Evolutionary conservation across 2,329 filamentous ascomycete species (phyloP).

Genomic region (Talaromyces piceae): DNA sequence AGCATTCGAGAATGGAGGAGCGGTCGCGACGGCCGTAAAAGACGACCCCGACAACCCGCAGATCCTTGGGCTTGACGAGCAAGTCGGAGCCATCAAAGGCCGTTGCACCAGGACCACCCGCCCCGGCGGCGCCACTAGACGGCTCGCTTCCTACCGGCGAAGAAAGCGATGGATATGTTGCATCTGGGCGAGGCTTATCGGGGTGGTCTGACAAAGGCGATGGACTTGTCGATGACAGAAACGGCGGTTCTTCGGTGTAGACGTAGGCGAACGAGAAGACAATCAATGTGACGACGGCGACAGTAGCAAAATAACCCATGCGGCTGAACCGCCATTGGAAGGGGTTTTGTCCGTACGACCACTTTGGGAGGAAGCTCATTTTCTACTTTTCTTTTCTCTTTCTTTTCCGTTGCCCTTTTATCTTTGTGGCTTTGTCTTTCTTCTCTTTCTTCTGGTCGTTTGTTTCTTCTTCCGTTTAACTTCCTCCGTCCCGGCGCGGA

Average conservation of each 20-base stretch:
- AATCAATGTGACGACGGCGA: slow-evolving; percentile 5
- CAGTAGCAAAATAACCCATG: slow-evolving; percentile 7
- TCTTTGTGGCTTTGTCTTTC: too few relatives aligned
- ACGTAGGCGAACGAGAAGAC: slow-evolving; percentile 11
- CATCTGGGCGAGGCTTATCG: neutral
- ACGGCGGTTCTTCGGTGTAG: slow-evolving; percentile 10
- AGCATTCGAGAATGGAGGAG: slow-evolving; percentile 10
- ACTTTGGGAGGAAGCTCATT: slow-evolving; percentile 5
- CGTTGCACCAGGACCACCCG: neutral
- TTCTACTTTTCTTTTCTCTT: neutral
- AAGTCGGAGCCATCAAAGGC: neutral
- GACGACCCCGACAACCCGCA: slow-evolving; percentile 8
- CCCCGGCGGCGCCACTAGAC: neutral
- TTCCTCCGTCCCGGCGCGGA: too few relatives aligned
- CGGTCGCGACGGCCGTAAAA: slow-evolving; percentile 12
- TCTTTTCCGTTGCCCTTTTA: neutral
- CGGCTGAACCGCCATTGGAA: slow-evolving; percentile 9
- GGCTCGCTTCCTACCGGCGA: too few relatives aligned
- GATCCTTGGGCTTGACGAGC: slow-evolving; percentile 7
- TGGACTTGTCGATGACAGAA: slow-evolving; percentile 1
- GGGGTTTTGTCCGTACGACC: slow-evolving; percentile 4
- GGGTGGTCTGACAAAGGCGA: neutral
- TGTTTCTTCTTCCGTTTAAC: too few relatives aligned
- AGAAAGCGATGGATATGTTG: too few relatives aligned
- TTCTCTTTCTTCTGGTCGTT: too few relatives aligned